These are phyloP conservation scores for Lipomyces yamadae DNA, from an alignment of 805 yeast genomes.

Conservation along the genomic window DNA sequence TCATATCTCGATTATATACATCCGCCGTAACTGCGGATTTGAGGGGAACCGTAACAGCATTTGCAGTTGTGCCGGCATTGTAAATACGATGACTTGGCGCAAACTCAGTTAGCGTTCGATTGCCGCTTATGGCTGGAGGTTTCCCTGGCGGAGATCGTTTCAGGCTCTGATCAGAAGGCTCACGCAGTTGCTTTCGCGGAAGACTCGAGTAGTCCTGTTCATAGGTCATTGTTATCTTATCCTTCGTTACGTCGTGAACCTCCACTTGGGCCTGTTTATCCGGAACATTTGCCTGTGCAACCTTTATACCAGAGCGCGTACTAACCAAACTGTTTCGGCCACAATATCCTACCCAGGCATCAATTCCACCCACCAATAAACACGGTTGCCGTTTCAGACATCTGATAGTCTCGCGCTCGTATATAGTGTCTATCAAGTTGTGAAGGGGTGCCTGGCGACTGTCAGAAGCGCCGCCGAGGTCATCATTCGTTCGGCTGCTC, in stretches of 20 bases:
- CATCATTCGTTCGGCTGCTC: constrained; percentile 28
- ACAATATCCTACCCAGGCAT: constrained; percentile 48
- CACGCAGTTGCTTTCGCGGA: not conserved
- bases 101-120: constrained; percentile 18
- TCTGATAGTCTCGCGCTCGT: constrained; percentile 47
- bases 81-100: constrained; percentile 19
- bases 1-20: constrained; percentile 42
- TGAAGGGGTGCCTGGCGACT: constrained; percentile 36
- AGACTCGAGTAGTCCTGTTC: constrained; percentile 7
- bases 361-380: constrained; percentile 62
- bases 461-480: constrained; percentile 36
- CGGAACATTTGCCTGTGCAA: not conserved
- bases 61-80: constrained; percentile 25
- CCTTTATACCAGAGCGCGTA: constrained; percentile 1
- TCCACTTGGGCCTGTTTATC: not conserved
- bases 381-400: constrained; percentile 52
- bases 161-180: not conserved
- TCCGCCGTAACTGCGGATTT: constrained; percentile 18
- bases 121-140: constrained; percentile 7
- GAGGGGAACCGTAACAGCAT: constrained; percentile 6
- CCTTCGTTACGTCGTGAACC: not conserved
- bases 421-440: constrained; percentile 49
- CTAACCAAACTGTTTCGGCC: constrained; percentile 33
- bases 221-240: constrained; percentile 3
- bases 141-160: not conserved